Percentiles rank a stretch among this genome's conserved stretches.
Evolutionary conservation across 2,329 filamentous ascomycete species (phyloP).

Genomic region (Myriosclerotinia scirpicola): DNA sequence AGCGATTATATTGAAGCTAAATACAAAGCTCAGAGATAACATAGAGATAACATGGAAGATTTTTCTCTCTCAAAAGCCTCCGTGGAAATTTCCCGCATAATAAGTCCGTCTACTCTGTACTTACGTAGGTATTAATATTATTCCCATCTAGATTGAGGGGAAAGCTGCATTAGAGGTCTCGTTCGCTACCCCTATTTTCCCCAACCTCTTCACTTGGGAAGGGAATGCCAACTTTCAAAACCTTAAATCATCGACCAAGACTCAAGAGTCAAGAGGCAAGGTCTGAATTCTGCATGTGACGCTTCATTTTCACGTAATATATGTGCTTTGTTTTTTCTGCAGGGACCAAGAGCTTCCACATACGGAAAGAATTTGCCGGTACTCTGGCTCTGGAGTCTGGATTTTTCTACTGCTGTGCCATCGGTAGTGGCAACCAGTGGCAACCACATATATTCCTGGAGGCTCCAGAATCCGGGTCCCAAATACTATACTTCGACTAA

Average conservation of each 20-base stretch:
- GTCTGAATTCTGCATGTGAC: not conserved
- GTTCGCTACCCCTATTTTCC: conserved; percentile 14
- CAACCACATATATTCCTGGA: not conserved
- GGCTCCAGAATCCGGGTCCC: not conserved
- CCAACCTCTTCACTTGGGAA: not conserved
- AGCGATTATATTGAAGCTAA: not conserved
- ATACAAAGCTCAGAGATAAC: not conserved
- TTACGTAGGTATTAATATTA: not conserved
- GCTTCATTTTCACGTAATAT: not conserved
- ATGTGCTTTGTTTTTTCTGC: not conserved
- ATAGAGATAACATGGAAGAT: not conserved
- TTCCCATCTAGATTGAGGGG: not conserved
- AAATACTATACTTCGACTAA: not conserved
- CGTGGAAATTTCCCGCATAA: not conserved
- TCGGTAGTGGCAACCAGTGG: not conserved
- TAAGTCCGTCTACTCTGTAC: no score
- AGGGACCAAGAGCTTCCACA: not conserved
- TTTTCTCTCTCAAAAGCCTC: not conserved
- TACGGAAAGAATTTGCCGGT: not conserved
- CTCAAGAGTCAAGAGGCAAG: not conserved
- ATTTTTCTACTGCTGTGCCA: not conserved
- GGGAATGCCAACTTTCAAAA: not conserved
- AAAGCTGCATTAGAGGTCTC: not conserved
- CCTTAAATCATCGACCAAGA: not conserved
- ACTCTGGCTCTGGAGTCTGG: not conserved